Base-by-base conservation (phyloP, 148 eudicot species). In the Tetragonia tetragonoides region DNA sequence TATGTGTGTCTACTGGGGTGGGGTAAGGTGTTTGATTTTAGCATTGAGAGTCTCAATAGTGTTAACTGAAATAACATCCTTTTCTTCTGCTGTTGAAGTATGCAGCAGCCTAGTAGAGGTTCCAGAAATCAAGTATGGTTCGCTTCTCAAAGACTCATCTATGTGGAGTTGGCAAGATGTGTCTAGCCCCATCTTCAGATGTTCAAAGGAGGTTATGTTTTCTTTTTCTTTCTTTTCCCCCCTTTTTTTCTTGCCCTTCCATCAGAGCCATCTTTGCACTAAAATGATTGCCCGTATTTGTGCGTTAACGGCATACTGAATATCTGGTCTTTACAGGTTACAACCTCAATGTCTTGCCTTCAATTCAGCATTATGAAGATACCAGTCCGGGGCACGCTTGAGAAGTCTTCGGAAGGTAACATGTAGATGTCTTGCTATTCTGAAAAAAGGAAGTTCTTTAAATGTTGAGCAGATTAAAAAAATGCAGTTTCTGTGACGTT, bases 121-220 rank as follows among this genome's bases (percentile, higher is more conserved):
- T 84, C 97, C 99, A 66, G 83, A 87, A 84, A 86, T 95, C 75
- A 89, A 91, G 81, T 93, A 91, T 63, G 99, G 99, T 78, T 59
- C 70, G 69, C 80, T 70, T 81, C 70, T 56, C 28, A 85, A 77
- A 62, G 85, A 89, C 61, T 80, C 86, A 10, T 85, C 92, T 69
- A 20, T 81, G 59, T 92, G 97, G 94, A 86, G 83, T 82, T 95
- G 99, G 99, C 77, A 83, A 76, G 88, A 91, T 81, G 87, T 95
- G 73, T 75, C 88, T 77, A 85, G 92, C 86, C 91, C 97, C 75
- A 84, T 84, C 75, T 87, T 82, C 68, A 86, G 74, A 83, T 85
- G 88, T 80, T 85, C 93, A 15, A 87, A 88, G 49, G 88, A 95
- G 93, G 97, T 90, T 38, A 60, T 6, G 39, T 71, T 10, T 79